These are phyloP conservation scores for Nicotiana attenuata DNA, from an alignment of 257 asterid species.

Conservation along the genomic window DNA sequence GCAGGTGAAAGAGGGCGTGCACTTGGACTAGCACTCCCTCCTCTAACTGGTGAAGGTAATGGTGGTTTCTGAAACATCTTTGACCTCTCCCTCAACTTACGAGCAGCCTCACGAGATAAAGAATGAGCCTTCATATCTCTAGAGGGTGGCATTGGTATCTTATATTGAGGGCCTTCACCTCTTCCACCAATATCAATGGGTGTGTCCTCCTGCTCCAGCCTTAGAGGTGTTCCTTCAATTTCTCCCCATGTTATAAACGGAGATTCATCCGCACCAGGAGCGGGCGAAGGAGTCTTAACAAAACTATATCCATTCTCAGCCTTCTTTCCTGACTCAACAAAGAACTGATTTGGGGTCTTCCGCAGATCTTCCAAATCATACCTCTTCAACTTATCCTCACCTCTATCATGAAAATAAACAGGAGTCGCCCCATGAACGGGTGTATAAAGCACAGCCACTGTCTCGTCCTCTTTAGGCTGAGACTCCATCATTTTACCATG, in stretches of 20 bases:
- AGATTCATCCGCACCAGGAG: conserved; percentile 82
- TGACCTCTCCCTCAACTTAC: conserved; percentile 78
- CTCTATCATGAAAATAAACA: conserved; percentile 41
- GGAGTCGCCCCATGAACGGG: conserved; percentile 81
- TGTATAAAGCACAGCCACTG: conserved; percentile 59
- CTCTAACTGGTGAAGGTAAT: conserved; percentile 78
- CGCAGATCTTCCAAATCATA: conserved; percentile 90
- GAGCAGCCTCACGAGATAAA: conserved; percentile 90
- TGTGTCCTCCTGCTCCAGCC: conserved; percentile 89
- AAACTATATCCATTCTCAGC: conserved; percentile 85
- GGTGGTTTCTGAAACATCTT: conserved; percentile 94
- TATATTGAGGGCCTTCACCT: conserved; percentile 80
- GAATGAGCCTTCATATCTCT: conserved; percentile 88
- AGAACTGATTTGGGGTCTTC: conserved; percentile 71
- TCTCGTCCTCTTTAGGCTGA: conserved; percentile 45
- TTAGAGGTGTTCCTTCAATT: conserved; percentile 88
- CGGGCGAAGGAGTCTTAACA: conserved; percentile 95
- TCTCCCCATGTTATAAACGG: conserved; percentile 98
- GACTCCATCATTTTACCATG: conserved; percentile 55
- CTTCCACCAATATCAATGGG: conserved; percentile 91
- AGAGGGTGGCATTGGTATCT: conserved; percentile 79
- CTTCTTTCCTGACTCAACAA: conserved; percentile 67
- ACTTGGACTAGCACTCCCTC: conserved; percentile 85
- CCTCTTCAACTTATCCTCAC: conserved; percentile 52
- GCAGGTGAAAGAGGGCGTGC: conserved; percentile 65